Conservation (phyloP, 176 grass and related monocot genomes). For the Cenchrus fungigraminus region DNA sequence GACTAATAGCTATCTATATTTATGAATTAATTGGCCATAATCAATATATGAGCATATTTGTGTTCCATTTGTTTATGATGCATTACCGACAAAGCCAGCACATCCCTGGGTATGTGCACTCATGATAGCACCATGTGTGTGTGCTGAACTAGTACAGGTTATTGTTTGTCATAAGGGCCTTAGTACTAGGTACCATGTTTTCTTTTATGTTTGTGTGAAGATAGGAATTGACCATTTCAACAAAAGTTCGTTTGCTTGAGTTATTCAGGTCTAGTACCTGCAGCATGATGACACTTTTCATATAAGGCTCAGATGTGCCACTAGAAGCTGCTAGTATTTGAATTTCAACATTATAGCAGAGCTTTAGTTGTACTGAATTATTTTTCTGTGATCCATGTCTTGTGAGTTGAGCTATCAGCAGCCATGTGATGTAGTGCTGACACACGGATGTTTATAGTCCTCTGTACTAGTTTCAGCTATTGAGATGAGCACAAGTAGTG, state of each 20-base stretch:
- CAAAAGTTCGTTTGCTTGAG: background rate
- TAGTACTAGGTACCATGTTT: background rate
- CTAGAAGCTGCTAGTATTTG: background rate
- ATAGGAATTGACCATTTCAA: no score
- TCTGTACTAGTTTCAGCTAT: no score
- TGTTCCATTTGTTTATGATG: background rate
- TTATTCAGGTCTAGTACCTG: background rate
- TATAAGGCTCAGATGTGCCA: constrained; percentile 2
- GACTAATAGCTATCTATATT: background rate
- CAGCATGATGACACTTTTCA: constrained; percentile 38
- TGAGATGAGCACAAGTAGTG: no score
- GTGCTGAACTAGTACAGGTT: background rate
- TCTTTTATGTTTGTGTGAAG: background rate
- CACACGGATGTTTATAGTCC: no score
- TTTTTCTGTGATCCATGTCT: no score
- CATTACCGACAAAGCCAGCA: constrained; percentile 39
- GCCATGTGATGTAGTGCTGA: no score
- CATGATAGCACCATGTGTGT: constrained; percentile 5
- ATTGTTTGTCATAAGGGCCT: background rate
- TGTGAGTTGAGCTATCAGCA: no score
- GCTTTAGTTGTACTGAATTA: background rate
- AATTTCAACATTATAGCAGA: background rate
- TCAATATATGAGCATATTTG: background rate
- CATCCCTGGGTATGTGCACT: constrained; percentile 15
- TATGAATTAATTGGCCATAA: background rate